Base-by-base conservation (phyloP, 2,329 filamentous ascomycete genomes). In the Plectosphaerella sp. region DNA sequence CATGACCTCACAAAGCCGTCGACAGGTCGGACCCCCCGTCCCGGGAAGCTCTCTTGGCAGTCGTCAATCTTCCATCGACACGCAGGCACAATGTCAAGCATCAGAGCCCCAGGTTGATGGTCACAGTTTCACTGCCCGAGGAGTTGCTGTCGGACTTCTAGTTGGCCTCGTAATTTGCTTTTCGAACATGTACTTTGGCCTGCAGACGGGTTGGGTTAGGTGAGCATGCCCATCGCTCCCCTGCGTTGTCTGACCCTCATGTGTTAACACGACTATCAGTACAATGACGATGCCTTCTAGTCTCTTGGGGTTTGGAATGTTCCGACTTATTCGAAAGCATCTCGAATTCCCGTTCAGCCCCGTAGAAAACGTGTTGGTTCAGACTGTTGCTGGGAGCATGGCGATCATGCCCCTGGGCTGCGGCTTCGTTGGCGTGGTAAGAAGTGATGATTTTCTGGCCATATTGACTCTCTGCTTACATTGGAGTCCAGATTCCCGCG, bases 101-200 rank as follows among this genome's bases (percentile, higher is more conserved):
- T 36, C 37, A 16, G 18, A 18, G 43, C 56, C 56, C 16, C 46
- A 46, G 52, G 68, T 55, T 12, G 67, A 69, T 3, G 78, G 77
- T 49, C 82, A 82, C 46, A 91, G 91, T 72, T 97, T 99, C 72
- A 97, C 94, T 1, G 53, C 87, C 24, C 87, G 94, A 52, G 91
- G 91, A 48, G 78, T 97, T 39, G 65, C 84, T 5, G 90, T 89
- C 25, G 94, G 94, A 15, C 76, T 96, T 6, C 74, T 82, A 4
- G 94, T 99, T 57, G 94, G 94, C 41, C 83, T 94, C 5, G 77
- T 97, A 51, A 96, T 97, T 63, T 94, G 89, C 65, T 96, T 96
- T 67, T 95, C 90, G 49, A 99, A 99, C 67, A 97, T 95, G 77
- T 99, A 97, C 70, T 99, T 99, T 67, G 94, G 94, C n/a, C 77